A percentile compares a stretch with the other conserved stretches of the same genome.
Conservation (phyloP, 345 rosid genomes). For the Eucalyptus urophylla region DNA sequence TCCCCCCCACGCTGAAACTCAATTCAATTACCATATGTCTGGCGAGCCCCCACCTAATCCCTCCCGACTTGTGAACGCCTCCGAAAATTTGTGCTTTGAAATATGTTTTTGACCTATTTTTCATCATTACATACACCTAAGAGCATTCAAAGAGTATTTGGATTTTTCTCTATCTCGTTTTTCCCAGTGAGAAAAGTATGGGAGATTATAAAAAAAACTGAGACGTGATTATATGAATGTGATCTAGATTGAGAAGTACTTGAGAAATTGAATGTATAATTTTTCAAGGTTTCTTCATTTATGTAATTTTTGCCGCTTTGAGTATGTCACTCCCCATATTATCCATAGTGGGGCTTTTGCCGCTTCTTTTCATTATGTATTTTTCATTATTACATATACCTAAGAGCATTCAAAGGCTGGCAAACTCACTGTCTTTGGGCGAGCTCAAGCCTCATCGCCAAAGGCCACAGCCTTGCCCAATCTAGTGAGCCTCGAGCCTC, state of each 20-base stretch:
- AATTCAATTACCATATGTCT: neutral
- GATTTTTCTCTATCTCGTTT: no score
- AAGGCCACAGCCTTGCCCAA: fast-evolving
- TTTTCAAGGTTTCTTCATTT: no score
- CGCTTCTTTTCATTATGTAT: no score
- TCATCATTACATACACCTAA: neutral
- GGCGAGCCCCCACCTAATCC: neutral
- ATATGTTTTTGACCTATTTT: neutral
- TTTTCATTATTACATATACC: no score
- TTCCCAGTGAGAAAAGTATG: no score
- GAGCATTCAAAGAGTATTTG: neutral
- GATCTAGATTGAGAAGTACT: no score
- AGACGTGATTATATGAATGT: fast-evolving
- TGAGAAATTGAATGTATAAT: no score
- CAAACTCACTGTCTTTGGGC: fast-evolving
- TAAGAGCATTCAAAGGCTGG: no score
- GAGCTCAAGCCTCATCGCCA: fast-evolving
- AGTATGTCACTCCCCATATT: no score
- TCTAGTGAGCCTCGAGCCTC: fast-evolving
- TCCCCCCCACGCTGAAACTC: neutral
- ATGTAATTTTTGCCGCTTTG: no score
- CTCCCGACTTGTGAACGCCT: neutral
- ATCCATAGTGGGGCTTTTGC: no score
- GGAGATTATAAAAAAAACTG: no score
- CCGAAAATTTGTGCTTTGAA: neutral